Conservation (phyloP, 140 eudicot species). For the Oenanthe javanica region DNA sequence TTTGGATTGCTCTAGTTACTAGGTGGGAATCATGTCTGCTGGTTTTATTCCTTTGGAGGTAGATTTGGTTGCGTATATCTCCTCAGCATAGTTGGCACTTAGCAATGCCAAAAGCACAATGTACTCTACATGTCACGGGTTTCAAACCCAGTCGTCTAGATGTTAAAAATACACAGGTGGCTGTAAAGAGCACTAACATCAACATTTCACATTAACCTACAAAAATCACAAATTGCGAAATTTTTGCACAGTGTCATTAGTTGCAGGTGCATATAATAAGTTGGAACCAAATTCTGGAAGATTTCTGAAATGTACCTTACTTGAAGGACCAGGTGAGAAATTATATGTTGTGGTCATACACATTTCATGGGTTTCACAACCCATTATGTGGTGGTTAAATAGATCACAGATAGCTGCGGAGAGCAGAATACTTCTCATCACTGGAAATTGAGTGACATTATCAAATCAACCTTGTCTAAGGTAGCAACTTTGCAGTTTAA, state of each 20-base stretch:
- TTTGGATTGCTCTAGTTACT: too few species aligned
- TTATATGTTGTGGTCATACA: neutral
- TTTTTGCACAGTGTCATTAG: neutral
- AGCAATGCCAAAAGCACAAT: neutral
- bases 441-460: neutral
- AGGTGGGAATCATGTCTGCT: neutral
- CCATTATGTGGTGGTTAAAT: neutral
- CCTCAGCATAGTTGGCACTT: neutral
- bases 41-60: neutral
- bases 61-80: neutral
- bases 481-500: neutral
- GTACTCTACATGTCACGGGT: neutral
- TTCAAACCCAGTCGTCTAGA: neutral
- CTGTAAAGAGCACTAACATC: neutral
- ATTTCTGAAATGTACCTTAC: neutral
- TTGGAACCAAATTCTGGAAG: neutral
- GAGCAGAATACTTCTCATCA: neutral
- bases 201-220: neutral
- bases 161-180: neutral
- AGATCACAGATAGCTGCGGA: neutral
- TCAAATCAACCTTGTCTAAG: neutral
- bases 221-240: neutral
- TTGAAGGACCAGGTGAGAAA: too few species aligned
- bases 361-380: neutral
- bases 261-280: neutral